Base-by-base conservation (phyloP, 2,329 filamentous ascomycete species). In the Colletotrichum agaves region DNA sequence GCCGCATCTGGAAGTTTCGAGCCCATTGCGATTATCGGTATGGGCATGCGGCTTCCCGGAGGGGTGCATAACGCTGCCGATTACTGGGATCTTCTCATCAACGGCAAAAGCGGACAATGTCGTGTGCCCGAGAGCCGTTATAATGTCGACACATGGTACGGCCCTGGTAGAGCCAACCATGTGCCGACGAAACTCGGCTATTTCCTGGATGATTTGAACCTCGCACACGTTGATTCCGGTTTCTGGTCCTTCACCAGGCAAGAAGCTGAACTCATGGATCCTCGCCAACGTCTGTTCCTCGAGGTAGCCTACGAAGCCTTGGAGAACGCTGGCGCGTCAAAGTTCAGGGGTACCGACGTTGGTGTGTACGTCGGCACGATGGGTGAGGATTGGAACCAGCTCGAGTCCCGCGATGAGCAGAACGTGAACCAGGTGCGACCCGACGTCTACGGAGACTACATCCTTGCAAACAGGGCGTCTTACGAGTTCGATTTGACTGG, bases 401-500 rank as follows among this genome's bases (percentile, higher is more conserved):
- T 74, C 0, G 59, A 63, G 11, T 49, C 61, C 17, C 69, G 67
- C 21, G 74, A 75, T n/a, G 37, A 69, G 7, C 71, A 72, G 17
- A 47, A 58, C 15, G 56, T 69, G 3, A 70, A 67, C 11, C 63
- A 59, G 6, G 73, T 76, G 33, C 68, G 73, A 2, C 69, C 73
- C 15, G 68, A 72, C 4, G 72, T 74, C 1, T 63, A 61, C 5
- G 74, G 70, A 5, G 72, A 76, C 49, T 74, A 73, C 56, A 69
- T 68, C 11, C 23, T 78, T 4, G 68, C 77, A n/a, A 80, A 79
- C 46, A 71, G 78, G 0, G 60, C 76, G 0, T 75, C 73, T 2
- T 77, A 79, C 35, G 76, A 78, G 37, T 75, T 75, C 17, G 73
- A 77, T 43, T 62, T 80, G 3, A 74, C 61, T 2, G 78, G 78